Base-by-base conservation (phyloP, 2,329 filamentous ascomycete genomes). In the Nannizziopsis arthrosporioides region DNA sequence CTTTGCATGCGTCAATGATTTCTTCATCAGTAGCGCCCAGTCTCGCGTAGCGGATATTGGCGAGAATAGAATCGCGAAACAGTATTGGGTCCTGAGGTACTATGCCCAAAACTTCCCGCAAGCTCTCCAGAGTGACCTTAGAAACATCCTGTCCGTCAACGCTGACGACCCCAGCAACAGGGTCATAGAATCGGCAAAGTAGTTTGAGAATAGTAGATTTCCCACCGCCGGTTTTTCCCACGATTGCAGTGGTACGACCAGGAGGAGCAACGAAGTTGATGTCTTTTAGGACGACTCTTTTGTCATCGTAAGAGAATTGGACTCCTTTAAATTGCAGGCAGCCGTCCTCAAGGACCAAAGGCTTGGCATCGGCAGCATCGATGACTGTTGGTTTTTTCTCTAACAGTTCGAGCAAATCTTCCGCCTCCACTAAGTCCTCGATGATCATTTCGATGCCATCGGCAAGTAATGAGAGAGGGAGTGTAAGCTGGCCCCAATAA, bases 81-180 rank as follows among this genome's bases (percentile, higher is more conserved):
- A 84, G 66, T 0, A 73, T 67, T 0, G 80, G 75, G 51, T 81
- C 76, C 61, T 85, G 77, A 2, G 80, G 80, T 0, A 84, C 80
- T 10, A 82, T 70, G 15, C 79, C 80, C 19, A 84, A 71, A 2
- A 70, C 67, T 15, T 76, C 70, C 8, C 80, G 72, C 2, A 84
- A 65, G 40, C 73, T 78, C 48, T 71, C 67, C 11, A 81, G 66
- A 0, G 73, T 78, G 1, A 84, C 71, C 19, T 76, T 68, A 17
- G 77, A 72, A 19, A 84, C 69, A 51, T 78, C 70, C 57, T 76
- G 73, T 1, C 70, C 75, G 47, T 76, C 74, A 36, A 78, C 74
- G 44, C 57, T 58, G 50, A 78, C 72, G 10, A 61, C 64, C 4
- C 75, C 75, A 17, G 60, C 55, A 0, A 61, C 64, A 1, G 73